Conservation (phyloP, 805 yeast genomes). For the Saccharomyces kudriavzevii region DNA sequence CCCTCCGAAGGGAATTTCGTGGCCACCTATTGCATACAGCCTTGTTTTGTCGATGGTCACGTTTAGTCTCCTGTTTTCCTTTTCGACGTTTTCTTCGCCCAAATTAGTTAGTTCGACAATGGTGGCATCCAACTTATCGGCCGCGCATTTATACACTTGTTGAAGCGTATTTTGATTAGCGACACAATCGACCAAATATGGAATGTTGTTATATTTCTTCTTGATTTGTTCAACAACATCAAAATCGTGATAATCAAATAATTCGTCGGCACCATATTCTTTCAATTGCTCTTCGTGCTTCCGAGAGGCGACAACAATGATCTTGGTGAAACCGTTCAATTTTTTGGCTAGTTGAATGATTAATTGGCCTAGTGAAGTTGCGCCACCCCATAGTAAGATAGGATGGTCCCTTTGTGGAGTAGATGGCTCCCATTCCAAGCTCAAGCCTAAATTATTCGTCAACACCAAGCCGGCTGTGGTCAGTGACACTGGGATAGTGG, state of each 20-base stretch:
- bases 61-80: slow-evolving; percentile 26
- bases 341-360: slow-evolving; percentile 52
- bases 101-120: slow-evolving; percentile 31
- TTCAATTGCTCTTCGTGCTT: slow-evolving; percentile 35
- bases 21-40: slow-evolving; percentile 34
- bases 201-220: slow-evolving; percentile 25
- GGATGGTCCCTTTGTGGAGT: slow-evolving; percentile 31
- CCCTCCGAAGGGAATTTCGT: slow-evolving; percentile 27
- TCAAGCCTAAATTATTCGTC: slow-evolving; percentile 18
- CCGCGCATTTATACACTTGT: slow-evolving; percentile 29
- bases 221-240: slow-evolving; percentile 38
- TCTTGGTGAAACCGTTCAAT: slow-evolving; percentile 34
- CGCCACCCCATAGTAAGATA: slow-evolving; percentile 57
- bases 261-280: slow-evolving; percentile 42
- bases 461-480: slow-evolving; percentile 41
- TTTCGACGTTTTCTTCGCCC: slow-evolving; percentile 19
- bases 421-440: slow-evolving; percentile 20
- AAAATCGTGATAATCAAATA: slow-evolving; percentile 41
- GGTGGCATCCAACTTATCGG: slow-evolving; percentile 27
- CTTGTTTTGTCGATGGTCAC: slow-evolving; percentile 31
- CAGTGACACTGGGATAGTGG: slow-evolving; percentile 47
- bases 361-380: slow-evolving; percentile 52
- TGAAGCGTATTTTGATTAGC: slow-evolving; percentile 27
- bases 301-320: slow-evolving; percentile 43
- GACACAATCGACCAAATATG: slow-evolving; percentile 30